Evolutionary conservation across 129 eudicot species (phyloP).

Genomic region (Heracleum sosnowskyi): DNA sequence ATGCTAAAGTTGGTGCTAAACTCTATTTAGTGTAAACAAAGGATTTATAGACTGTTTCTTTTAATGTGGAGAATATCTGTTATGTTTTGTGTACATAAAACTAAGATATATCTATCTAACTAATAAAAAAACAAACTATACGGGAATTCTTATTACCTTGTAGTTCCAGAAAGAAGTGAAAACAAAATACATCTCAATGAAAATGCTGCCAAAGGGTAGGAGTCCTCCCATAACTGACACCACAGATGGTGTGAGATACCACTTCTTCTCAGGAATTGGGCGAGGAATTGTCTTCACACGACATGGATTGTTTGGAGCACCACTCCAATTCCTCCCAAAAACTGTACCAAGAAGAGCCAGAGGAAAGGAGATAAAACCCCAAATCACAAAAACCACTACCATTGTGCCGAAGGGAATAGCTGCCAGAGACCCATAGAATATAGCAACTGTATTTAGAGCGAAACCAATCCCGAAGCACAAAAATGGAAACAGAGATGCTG

Average conservation of each 20-base stretch:
- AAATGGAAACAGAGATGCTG: slow-evolving; percentile 79
- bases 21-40: not conserved
- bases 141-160: slow-evolving; percentile 41
- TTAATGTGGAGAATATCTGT: not conserved
- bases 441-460: slow-evolving; percentile 63
- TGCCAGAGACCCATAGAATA: slow-evolving; percentile 82
- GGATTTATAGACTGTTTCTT: not conserved
- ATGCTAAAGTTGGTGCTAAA: not conserved
- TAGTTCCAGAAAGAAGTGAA: slow-evolving; percentile 94
- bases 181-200: slow-evolving; percentile 90
- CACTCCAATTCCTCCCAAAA: slow-evolving; percentile 88
- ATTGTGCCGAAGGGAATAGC: slow-evolving; percentile 92
- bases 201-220: slow-evolving; percentile 86
- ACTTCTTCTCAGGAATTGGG: slow-evolving; percentile 88
- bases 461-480: slow-evolving; percentile 84
- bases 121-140: not conserved
- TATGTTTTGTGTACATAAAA: no score
- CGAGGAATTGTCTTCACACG: slow-evolving; percentile 96
- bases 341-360: slow-evolving; percentile 91
- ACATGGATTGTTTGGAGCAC: slow-evolving; percentile 91
- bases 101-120: not conserved
- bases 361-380: slow-evolving; percentile 90
- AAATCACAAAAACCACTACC: slow-evolving; percentile 81
- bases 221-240: slow-evolving; percentile 85
- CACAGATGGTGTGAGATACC: slow-evolving; percentile 88